These are phyloP conservation scores for Exutisphaerella laricina DNA, from an alignment of 2,329 filamentous ascomycete genomes.

Conservation along the genomic window DNA sequence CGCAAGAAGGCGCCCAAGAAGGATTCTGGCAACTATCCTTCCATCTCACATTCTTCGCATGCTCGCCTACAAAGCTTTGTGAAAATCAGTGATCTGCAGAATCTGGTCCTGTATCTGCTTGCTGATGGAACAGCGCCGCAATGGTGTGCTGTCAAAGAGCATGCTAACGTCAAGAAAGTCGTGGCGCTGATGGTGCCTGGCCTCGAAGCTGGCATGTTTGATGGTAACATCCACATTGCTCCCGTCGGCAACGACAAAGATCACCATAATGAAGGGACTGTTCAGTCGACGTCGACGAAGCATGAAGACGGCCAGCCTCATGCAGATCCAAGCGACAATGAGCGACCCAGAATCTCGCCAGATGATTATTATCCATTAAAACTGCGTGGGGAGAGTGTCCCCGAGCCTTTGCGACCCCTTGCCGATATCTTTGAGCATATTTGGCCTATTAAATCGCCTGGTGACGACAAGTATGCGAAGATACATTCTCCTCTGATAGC, in stretches of 20 bases:
- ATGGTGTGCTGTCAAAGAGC: slow-evolving; percentile 57
- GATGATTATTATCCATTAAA: slow-evolving; percentile 47
- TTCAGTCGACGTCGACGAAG: background rate
- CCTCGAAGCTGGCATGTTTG: slow-evolving; percentile 84
- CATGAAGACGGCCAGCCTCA: background rate
- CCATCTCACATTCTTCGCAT: slow-evolving; percentile 48
- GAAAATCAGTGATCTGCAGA: slow-evolving; percentile 54
- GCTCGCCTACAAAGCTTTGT: slow-evolving; percentile 52
- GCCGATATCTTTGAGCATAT: slow-evolving; percentile 79
- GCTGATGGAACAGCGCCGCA: slow-evolving; percentile 58
- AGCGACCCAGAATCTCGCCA: slow-evolving; percentile 30
- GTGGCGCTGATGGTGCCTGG: slow-evolving; percentile 91
- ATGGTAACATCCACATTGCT: slow-evolving; percentile 43
- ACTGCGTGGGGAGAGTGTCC: slow-evolving; percentile 39
- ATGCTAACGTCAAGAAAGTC: slow-evolving; percentile 59
- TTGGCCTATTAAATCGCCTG: slow-evolving; percentile 84
- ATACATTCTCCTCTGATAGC: slow-evolving; percentile 83
- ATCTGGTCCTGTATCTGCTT: slow-evolving; percentile 55
- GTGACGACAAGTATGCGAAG: slow-evolving; percentile 72
- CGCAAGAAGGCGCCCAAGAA: slow-evolving; percentile 24
- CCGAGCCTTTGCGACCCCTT: slow-evolving; percentile 52
- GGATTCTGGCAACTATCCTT: slow-evolving; percentile 45
- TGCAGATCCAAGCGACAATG: slow-evolving; percentile 2
- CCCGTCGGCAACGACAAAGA: background rate
- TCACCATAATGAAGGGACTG: slow-evolving; percentile 11